Evolutionary conservation across 345 rosid species (phyloP).

Genomic region (Toxicodendron radicans): DNA sequence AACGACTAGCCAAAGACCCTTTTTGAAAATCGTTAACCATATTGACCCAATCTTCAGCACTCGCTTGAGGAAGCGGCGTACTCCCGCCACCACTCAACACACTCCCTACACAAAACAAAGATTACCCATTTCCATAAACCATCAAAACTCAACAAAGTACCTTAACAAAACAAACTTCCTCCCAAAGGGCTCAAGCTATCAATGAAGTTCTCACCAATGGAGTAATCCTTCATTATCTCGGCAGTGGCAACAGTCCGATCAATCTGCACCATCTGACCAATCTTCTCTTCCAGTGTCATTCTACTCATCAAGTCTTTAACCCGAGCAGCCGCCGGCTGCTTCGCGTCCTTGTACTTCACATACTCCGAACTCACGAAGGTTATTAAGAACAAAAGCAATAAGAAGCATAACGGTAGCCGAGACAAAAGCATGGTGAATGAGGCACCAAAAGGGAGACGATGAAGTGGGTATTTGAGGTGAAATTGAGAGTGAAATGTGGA

Average conservation of each 20-base stretch:
- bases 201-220: conserved; percentile 34
- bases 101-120: conserved; percentile 47
- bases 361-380: conserved; percentile 30
- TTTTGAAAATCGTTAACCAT: conserved; percentile 75
- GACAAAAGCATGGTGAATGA: not conserved
- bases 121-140: not conserved
- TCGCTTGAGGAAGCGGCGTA: conserved; percentile 67
- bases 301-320: conserved; percentile 41
- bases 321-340: conserved; percentile 41
- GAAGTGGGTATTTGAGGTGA: not conserved
- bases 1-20: conserved; percentile 68
- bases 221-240: conserved; percentile 44
- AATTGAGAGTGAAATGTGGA: not conserved
- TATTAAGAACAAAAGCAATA: not conserved
- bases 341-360: conserved; percentile 48
- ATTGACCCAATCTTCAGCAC: conserved; percentile 68
- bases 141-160: not conserved
- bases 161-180: not conserved
- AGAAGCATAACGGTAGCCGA: not conserved
- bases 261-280: conserved; percentile 63
- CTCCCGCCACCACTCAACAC: conserved; percentile 92
- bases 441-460: not conserved
- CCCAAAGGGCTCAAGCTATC: not conserved
- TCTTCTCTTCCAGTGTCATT: conserved; percentile 60
- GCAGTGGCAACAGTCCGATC: conserved; percentile 48